These are phyloP conservation scores for Lanmaoa pseudosensibilis DNA, from an alignment of 768 basidiomycete genomes.

Conservation along the genomic window DNA sequence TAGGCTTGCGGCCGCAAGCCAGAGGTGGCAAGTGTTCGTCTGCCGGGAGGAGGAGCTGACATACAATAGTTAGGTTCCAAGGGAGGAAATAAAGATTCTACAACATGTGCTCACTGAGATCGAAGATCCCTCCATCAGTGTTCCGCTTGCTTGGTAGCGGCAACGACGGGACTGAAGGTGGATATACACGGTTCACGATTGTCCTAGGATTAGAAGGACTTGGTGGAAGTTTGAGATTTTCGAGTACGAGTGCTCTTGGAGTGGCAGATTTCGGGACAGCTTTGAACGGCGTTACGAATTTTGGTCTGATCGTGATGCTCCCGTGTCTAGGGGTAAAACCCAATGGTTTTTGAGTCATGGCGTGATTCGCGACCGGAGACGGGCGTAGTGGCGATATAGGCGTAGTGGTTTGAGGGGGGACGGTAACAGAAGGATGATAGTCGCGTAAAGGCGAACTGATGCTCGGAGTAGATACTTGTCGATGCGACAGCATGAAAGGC, in stretches of 20 bases:
- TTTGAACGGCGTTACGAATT: conserved; percentile 69
- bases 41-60: conserved; percentile 36
- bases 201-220: background rate
- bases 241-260: background rate
- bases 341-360: conserved; percentile 19
- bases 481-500: conserved; percentile 3
- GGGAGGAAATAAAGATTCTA: background rate
- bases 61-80: background rate
- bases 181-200: conserved; percentile 22
- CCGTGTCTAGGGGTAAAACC: conserved; percentile 27
- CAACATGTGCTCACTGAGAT: conserved; percentile 41
- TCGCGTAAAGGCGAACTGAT: conserved; percentile 18
- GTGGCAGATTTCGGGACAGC: conserved; percentile 47
- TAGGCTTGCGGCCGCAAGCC: conserved; percentile 53
- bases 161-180: conserved; percentile 16
- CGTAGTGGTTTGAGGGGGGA: conserved; percentile 11
- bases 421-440: background rate
- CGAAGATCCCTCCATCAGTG: conserved; percentile 31
- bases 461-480: conserved; percentile 33
- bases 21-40: conserved; percentile 48
- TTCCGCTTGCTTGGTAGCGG: conserved; percentile 9
- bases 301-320: conserved; percentile 34
- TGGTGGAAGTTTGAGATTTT: background rate
- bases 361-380: conserved; percentile 18
- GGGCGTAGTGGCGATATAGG: conserved; percentile 39